Conservation (phyloP, 2,329 filamentous ascomycete species). For the Tolypocladium ovalisporum region DNA sequence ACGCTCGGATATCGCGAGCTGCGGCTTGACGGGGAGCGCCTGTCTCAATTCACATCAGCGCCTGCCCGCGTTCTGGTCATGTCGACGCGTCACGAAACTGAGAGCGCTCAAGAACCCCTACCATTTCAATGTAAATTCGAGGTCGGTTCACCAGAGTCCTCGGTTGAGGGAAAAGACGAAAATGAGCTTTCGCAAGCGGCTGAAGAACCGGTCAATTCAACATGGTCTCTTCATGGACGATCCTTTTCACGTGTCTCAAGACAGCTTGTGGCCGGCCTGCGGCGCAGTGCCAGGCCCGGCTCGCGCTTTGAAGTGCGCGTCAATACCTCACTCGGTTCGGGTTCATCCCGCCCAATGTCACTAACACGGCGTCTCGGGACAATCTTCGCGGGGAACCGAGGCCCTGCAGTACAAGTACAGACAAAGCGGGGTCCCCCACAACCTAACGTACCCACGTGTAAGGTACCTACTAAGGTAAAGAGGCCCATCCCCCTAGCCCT, state of each 20-base stretch:
- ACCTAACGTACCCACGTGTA: too few species aligned
- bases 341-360: neutral
- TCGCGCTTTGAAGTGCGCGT: too few species aligned
- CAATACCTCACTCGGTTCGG: neutral
- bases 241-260: neutral
- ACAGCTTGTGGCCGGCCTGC: neutral
- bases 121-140: neutral
- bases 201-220: neutral
- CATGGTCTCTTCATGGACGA: neutral
- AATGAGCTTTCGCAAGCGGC: neutral
- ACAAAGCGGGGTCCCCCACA: neutral
- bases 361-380: neutral
- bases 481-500: too few species aligned
- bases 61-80: neutral
- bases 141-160: neutral
- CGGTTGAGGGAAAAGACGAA: neutral
- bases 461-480: too few species aligned
- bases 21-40: slow-evolving; percentile 6
- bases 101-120: neutral
- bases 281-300: neutral
- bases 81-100: neutral
- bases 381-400: neutral
- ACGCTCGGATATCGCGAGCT: slow-evolving; percentile 9
- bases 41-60: neutral
- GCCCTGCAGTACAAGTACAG: neutral